A percentile compares a stretch with the other conserved stretches of the same genome.
phyloP scores from a whole-genome alignment of 768 basidiomycete species.

The Hysterangium stoloniferum region DNA sequence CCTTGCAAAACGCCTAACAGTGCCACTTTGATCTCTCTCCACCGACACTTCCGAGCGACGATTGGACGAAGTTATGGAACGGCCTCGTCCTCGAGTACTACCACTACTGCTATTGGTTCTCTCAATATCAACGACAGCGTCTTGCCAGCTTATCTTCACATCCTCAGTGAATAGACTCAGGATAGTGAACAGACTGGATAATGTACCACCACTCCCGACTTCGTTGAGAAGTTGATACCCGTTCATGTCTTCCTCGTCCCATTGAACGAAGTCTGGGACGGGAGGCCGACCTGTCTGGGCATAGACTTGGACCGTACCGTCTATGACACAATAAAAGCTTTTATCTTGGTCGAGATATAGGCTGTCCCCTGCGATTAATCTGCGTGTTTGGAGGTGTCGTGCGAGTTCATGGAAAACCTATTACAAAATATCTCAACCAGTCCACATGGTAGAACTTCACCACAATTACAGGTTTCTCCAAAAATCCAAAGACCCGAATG shows the following conservation, averaged over 20 bases:
- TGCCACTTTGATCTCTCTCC: constrained; percentile 15
- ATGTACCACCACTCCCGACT: constrained; percentile 90
- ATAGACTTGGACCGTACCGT: constrained; percentile 94
- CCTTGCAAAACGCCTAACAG: constrained; percentile 9
- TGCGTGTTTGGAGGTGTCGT: constrained; percentile 87
- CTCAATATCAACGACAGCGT: constrained; percentile 21
- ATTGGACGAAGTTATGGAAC: background rate
- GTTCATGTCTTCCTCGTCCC: constrained; percentile 86
- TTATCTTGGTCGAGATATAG: constrained; percentile 86
- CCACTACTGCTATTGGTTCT: background rate
- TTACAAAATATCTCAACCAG: background rate
- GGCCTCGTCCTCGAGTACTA: background rate
- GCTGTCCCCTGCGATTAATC: constrained; percentile 94
- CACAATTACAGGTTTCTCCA: constrained; percentile 83
- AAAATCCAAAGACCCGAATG: constrained; percentile 93
- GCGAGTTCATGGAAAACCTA: constrained; percentile 97
- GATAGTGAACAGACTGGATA: constrained; percentile 95
- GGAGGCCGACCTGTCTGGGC: constrained; percentile 57
- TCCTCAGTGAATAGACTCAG: constrained; percentile 94
- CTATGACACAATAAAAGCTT: constrained; percentile 96
- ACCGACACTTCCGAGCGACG: constrained; percentile 60
- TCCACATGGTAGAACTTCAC: background rate
- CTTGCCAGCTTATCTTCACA: constrained; percentile 88
- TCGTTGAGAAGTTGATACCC: constrained; percentile 96
- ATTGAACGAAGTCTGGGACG: constrained; percentile 42